Evolutionary conservation across 2,329 filamentous ascomycete species (phyloP), one percentile per base, ranked within the genome.

Genomic region (Hysterium pulicare): DNA sequence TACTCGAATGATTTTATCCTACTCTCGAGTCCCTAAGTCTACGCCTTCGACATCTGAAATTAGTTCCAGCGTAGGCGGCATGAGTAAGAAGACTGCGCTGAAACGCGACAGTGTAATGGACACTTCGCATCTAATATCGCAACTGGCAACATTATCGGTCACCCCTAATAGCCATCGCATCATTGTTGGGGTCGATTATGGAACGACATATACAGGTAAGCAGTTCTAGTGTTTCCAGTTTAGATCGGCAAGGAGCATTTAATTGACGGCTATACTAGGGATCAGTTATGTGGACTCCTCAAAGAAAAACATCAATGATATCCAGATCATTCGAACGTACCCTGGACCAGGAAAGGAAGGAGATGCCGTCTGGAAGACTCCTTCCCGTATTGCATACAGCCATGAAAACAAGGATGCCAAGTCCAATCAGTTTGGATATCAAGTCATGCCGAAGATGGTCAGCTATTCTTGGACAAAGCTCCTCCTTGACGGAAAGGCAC

Each of bases 391-490:
- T 21, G 46, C 46, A 5, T 48, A 45, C 39, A 28, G 26, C 2
- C 9, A 24, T 2, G 46, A 48, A 20, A 48, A 48, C 21, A 4
- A 17, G 1, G 21, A 39, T 7, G 3, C 33, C 11, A 15, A 34
- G 1, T 5, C n/a, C 6, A 21, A 46, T 19, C 8, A 39, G 17
- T 48, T 32, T 26, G 48, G 48, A 2, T 54, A 37, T 13, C 7
- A 40, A 5, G 47, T 50, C 4, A 39, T 23, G 4, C 24, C 47
- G 2, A 33, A 34, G 6, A 52, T 52, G 49, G 28, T 20, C 5
- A 40, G 33, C 17, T 53, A 48, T 30, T 21, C 19, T 2, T 54
- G 51, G 49, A 47, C 40, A 5, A 54, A 54, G 23, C 32, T 54
- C 1, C 40, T 54, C 4, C 43, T 54, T 0, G 50, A 54, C 26